Evolutionary conservation across 768 basidiomycete species (phyloP).

Genomic region (Sistotremastrum suecicum): DNA sequence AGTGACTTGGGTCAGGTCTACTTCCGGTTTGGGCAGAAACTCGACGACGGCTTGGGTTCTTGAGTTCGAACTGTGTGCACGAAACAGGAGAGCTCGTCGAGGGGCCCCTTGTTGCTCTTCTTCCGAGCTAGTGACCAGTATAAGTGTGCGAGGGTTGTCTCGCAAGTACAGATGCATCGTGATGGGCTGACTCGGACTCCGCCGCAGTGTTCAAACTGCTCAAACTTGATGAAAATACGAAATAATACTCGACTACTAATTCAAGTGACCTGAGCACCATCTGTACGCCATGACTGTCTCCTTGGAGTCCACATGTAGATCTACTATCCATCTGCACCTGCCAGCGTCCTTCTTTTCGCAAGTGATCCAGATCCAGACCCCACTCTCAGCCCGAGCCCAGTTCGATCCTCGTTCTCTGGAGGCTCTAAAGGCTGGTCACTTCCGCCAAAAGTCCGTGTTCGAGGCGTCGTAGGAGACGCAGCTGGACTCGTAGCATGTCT

Average conservation of each 20-base stretch:
- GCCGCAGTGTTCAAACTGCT: not conserved
- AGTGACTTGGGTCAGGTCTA: slow-evolving; percentile 51
- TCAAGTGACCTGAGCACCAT: slow-evolving; percentile 12
- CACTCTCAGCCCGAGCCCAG: too few species aligned
- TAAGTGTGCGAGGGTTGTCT: slow-evolving; percentile 54
- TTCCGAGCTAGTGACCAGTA: slow-evolving; percentile 55
- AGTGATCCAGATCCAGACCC: too few species aligned
- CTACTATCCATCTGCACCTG: too few species aligned
- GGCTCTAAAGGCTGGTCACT: too few species aligned
- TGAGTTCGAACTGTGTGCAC: slow-evolving; percentile 35
- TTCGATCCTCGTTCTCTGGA: too few species aligned
- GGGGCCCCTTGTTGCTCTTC: slow-evolving; percentile 52
- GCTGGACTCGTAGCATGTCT: not conserved
- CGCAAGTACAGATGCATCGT: slow-evolving; percentile 64
- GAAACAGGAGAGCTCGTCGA: slow-evolving; percentile 54
- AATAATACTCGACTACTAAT: slow-evolving; percentile 1
- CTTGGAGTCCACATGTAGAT: too few species aligned
- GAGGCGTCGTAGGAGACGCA: too few species aligned
- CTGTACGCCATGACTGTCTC: not conserved
- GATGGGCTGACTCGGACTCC: not conserved
- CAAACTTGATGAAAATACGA: not conserved
- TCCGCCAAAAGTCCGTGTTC: too few species aligned
- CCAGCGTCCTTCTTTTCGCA: too few species aligned
- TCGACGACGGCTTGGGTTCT: slow-evolving; percentile 67
- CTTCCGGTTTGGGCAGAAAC: slow-evolving; percentile 59